These are phyloP conservation scores for Acacia pycnantha DNA, from an alignment of 331 rosid species.

Conservation along the genomic window DNA sequence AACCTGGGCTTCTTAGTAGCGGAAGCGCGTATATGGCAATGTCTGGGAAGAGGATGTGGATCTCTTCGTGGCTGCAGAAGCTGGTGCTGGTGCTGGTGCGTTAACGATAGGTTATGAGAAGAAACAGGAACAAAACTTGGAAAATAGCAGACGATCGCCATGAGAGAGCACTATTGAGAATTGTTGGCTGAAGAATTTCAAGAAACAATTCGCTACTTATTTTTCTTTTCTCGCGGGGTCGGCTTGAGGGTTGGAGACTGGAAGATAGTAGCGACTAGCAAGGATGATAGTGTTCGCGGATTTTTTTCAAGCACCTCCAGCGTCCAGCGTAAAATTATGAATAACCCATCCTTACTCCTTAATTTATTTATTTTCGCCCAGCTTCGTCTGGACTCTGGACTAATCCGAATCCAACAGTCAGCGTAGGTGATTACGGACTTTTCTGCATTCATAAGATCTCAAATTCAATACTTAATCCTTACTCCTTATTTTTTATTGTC, in stretches of 20 bases:
- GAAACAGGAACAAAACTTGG: constrained; percentile 29
- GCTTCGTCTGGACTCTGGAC: too few species aligned
- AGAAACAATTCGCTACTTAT: not conserved
- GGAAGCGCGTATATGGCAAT: constrained; percentile 40
- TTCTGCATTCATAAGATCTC: too few species aligned
- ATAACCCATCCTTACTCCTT: not conserved
- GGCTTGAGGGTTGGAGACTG: not conserved
- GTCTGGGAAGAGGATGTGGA: constrained; percentile 14
- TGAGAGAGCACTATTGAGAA: constrained; percentile 5
- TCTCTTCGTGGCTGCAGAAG: constrained; percentile 23
- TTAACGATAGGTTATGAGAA: constrained; percentile 35
- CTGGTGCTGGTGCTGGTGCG: constrained; percentile 38
- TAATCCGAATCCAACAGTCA: too few species aligned
- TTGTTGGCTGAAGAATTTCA: not conserved
- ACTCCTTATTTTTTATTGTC: too few species aligned
- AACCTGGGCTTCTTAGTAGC: constrained; percentile 54
- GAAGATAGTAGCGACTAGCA: not conserved
- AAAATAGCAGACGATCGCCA: constrained; percentile 48
- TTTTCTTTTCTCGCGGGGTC: not conserved
- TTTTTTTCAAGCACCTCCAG: not conserved
- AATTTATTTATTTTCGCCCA: too few species aligned
- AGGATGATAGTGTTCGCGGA: not conserved
- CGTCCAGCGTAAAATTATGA: not conserved
- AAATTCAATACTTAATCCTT: too few species aligned
- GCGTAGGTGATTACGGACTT: too few species aligned